phyloP scores from a whole-genome alignment of 768 basidiomycete genomes.

The Boletus sensibilis region DNA sequence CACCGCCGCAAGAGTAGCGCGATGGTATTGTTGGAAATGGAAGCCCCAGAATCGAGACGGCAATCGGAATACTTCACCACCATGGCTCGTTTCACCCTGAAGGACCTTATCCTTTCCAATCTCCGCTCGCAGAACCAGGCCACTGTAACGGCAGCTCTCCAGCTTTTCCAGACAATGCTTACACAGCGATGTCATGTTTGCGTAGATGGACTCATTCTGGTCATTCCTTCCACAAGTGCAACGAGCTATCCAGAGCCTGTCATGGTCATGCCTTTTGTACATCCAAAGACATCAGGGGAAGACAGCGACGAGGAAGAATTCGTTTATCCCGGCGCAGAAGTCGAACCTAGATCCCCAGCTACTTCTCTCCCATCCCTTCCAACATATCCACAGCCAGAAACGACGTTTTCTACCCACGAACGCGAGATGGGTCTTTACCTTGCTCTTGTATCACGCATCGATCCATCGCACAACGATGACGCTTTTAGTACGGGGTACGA shows the following conservation, averaged over 20 bases:
- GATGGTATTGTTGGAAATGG: conserved; percentile 86
- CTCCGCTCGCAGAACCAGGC: conserved; percentile 63
- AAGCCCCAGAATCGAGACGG: conserved; percentile 68
- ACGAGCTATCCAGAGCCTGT: conserved; percentile 71
- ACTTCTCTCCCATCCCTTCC: conserved; percentile 26
- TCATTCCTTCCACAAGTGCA: conserved; percentile 66
- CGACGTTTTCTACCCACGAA: conserved; percentile 77
- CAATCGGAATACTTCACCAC: conserved; percentile 84
- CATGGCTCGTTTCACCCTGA: conserved; percentile 85
- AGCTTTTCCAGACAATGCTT: conserved; percentile 77
- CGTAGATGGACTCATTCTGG: conserved; percentile 65
- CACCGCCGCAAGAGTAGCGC: conserved; percentile 80
- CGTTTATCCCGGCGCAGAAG: conserved; percentile 39
- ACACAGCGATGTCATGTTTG: conserved; percentile 63
- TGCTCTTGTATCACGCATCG: conserved; percentile 72
- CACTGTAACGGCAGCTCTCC: conserved; percentile 74
- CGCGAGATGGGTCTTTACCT: conserved; percentile 83
- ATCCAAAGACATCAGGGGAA: conserved; percentile 28
- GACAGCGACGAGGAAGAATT: conserved; percentile 55
- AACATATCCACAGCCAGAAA: conserved; percentile 61
- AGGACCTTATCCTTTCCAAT: conserved; percentile 83
- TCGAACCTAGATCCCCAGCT: conserved; percentile 15
- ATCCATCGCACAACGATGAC: conserved; percentile 65
- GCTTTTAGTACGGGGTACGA: conserved; percentile 84
- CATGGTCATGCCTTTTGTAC: conserved; percentile 31